Conservation (phyloP, 306 rosid species). For the Nissolia schottii region DNA sequence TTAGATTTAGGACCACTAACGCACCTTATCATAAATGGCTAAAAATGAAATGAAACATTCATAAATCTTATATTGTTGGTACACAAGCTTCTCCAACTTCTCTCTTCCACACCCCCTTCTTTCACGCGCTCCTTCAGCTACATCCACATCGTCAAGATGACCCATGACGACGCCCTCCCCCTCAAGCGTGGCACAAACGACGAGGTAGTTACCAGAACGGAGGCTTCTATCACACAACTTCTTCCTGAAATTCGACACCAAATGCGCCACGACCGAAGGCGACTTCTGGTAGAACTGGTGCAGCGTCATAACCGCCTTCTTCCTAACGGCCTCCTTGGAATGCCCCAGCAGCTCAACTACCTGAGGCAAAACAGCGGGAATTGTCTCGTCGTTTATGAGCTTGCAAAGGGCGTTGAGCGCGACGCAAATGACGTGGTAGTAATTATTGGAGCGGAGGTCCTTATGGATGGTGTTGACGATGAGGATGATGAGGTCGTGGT, state of each 20-base stretch:
- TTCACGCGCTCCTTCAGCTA: slow-evolving; percentile 84
- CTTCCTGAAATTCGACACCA: slow-evolving; percentile 67
- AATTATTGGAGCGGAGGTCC: slow-evolving; percentile 81
- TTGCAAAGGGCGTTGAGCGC: slow-evolving; percentile 83
- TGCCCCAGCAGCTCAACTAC: slow-evolving; percentile 77
- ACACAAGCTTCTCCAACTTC: too few relatives aligned
- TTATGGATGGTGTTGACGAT: slow-evolving; percentile 96
- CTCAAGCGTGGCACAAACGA: too few relatives aligned
- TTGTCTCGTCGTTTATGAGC: slow-evolving; percentile 87
- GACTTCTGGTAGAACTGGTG: slow-evolving; percentile 82
- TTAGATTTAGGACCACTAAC: too few relatives aligned
- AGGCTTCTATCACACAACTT: slow-evolving; percentile 78
- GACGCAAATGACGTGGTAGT: slow-evolving; percentile 72
- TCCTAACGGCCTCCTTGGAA: slow-evolving; percentile 75
- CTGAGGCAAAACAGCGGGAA: slow-evolving; percentile 89
- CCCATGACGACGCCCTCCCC: slow-evolving; percentile 67
- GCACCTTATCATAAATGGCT: too few relatives aligned
- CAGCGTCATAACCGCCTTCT: slow-evolving; percentile 88
- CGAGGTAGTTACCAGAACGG: too few relatives aligned
- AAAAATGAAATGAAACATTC: too few relatives aligned
- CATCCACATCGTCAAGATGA: slow-evolving; percentile 97
- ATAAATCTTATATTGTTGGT: too few relatives aligned
- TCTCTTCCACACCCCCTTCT: too few relatives aligned
- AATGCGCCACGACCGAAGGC: slow-evolving; percentile 70
- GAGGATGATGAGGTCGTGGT: slow-evolving; percentile 86